phyloP scores from a whole-genome alignment of 2,329 filamentous ascomycete genomes.

The Lecanosticta acicola region DNA sequence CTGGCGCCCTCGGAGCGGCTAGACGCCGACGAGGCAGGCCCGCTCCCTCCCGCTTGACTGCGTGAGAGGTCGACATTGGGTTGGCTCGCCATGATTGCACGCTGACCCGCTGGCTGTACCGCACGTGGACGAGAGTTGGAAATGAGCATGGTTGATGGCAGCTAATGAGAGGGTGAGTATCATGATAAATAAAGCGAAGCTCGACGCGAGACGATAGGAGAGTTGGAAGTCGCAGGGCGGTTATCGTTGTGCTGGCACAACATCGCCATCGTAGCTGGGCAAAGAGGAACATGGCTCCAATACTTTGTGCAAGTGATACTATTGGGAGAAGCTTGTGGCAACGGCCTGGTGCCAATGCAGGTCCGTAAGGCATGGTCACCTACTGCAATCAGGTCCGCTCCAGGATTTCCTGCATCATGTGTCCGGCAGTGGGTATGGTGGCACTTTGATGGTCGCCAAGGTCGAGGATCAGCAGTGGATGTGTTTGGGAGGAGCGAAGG shows the following conservation, averaged over 20 bases:
- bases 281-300: slow-evolving; percentile 25
- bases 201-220: too few relatives aligned
- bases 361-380: slow-evolving; percentile 22
- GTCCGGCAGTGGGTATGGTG: slow-evolving; percentile 16
- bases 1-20: slow-evolving; percentile 25
- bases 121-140: slow-evolving; percentile 7
- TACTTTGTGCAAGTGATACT: slow-evolving; percentile 25
- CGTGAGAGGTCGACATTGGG: slow-evolving; percentile 30
- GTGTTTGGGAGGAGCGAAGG: too few relatives aligned
- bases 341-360: slow-evolving; percentile 26
- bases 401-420: slow-evolving; percentile 17
- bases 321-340: slow-evolving; percentile 28
- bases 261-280: slow-evolving; percentile 21
- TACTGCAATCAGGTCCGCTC: slow-evolving; percentile 13
- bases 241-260: slow-evolving; percentile 22
- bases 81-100: slow-evolving; percentile 22
- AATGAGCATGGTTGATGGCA: slow-evolving; percentile 7
- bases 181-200: not conserved
- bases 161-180: not conserved
- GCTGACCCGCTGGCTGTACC: not conserved
- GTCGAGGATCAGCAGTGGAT: slow-evolving; percentile 16
- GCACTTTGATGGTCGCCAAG: slow-evolving; percentile 23
- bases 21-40: slow-evolving; percentile 22
- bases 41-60: slow-evolving; percentile 19
- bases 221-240: slow-evolving; percentile 21